These are phyloP conservation scores for Ulvella scutata DNA, from an alignment of 139 green algal genomes.

Conservation along the genomic window DNA sequence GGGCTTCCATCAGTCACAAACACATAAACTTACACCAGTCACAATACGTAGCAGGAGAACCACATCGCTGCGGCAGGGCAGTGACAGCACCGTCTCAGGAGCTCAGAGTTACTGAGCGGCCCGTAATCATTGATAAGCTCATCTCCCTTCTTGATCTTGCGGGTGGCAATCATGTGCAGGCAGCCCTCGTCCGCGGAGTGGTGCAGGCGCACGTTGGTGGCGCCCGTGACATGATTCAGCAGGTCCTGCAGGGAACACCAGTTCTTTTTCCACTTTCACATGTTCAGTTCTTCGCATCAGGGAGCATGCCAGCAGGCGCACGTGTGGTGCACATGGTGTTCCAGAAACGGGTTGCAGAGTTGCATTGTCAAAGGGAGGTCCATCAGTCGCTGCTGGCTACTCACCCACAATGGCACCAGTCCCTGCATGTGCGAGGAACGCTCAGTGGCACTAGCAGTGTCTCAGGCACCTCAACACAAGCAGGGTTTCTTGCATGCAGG, in stretches of 20 bases:
- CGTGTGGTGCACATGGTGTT: no score
- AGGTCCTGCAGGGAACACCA: no score
- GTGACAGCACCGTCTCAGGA: slow-evolving; percentile 27
- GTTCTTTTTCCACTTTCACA: no score
- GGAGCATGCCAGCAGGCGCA: no score
- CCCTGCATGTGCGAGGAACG: slow-evolving; percentile 11
- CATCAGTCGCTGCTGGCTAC: no score
- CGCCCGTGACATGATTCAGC: slow-evolving; percentile 47
- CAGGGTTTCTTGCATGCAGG: background rate
- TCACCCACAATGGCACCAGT: slow-evolving; percentile 58
- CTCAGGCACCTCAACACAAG: background rate
- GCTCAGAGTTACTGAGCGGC: slow-evolving; percentile 34
- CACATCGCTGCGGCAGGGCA: background rate
- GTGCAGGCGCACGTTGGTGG: slow-evolving; percentile 36
- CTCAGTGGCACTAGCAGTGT: background rate
- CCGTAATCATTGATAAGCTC: slow-evolving; percentile 63
- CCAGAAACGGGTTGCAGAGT: no score
- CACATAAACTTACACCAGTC: no score
- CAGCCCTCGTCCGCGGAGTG: slow-evolving; percentile 23
- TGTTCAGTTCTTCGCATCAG: no score
- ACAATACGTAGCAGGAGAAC: no score
- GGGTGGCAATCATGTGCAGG: slow-evolving; percentile 55
- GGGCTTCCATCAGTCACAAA: no score
- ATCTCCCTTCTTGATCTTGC: slow-evolving; percentile 25
- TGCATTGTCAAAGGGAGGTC: no score